Conservation (phyloP, 768 basidiomycete genomes). For the Pisolithus microcarpus region DNA sequence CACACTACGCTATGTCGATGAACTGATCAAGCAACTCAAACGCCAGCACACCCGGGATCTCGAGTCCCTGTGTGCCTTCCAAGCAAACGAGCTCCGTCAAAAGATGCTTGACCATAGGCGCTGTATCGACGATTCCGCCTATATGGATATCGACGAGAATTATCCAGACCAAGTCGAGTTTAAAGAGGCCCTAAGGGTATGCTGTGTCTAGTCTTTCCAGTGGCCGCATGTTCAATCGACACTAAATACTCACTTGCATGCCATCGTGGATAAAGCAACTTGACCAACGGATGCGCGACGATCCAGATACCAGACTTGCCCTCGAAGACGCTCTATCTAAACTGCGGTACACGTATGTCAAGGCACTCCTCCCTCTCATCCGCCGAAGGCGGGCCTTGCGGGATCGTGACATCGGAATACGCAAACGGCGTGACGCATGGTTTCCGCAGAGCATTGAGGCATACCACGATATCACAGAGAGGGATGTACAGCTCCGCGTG, state of each 20-base stretch:
- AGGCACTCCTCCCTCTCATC: conserved; percentile 15
- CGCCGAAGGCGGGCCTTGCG: conserved; percentile 7
- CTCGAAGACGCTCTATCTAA: conserved; percentile 23
- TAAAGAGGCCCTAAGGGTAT: conserved; percentile 17
- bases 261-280: conserved; percentile 12
- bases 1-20: conserved; percentile 19
- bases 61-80: conserved; percentile 22
- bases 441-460: conserved; percentile 27
- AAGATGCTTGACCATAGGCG: conserved; percentile 26
- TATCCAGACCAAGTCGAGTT: conserved; percentile 22
- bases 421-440: conserved; percentile 23
- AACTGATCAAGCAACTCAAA: conserved; percentile 26
- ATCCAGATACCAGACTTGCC: conserved; percentile 17
- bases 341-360: conserved; percentile 27
- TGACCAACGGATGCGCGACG: conserved; percentile 10
- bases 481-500: conserved; percentile 42
- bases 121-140: conserved; percentile 19
- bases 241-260: neutral
- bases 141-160: conserved; percentile 22
- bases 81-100: conserved; percentile 26
- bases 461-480: conserved; percentile 26
- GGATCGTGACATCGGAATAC: conserved; percentile 15
- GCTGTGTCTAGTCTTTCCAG: neutral
- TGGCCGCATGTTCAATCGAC: neutral
- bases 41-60: conserved; percentile 25